Evolutionary conservation across 225 moss, liverwort and hornwort species (phyloP).

Genomic region (Marchantia polymorpha): DNA sequence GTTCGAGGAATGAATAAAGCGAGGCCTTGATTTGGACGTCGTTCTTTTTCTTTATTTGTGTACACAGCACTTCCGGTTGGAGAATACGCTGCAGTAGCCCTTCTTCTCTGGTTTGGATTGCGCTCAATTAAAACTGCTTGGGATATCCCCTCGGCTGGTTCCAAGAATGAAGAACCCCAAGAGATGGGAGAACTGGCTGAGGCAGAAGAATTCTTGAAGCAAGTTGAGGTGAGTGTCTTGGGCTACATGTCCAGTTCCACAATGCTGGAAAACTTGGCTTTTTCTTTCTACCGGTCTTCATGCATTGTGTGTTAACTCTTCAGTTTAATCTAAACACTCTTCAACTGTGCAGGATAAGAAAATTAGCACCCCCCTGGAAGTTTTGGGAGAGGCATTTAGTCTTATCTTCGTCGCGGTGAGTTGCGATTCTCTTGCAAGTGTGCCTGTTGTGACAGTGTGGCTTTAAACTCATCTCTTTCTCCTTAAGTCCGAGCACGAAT

Average conservation of each 20-base stretch:
- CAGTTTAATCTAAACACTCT: neutral
- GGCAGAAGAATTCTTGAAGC: conserved; percentile 79
- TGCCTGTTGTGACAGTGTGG: neutral
- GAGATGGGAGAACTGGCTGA: conserved; percentile 82
- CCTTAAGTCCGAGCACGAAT: too few species aligned
- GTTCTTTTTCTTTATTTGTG: neutral
- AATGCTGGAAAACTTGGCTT: neutral
- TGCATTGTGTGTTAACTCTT: too few species aligned
- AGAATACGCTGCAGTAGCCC: conserved; percentile 90
- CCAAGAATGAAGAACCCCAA: conserved; percentile 24
- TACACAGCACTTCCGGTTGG: conserved; percentile 74
- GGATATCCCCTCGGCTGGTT: conserved; percentile 60
- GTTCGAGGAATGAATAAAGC: neutral
- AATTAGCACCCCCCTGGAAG: conserved; percentile 54
- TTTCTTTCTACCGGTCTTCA: too few species aligned
- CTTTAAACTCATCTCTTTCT: neutral
- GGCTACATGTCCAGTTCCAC: neutral
- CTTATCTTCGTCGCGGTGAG: conserved; percentile 85
- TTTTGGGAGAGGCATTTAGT: conserved; percentile 71
- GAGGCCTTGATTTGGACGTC: neutral
- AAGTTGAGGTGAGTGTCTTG: conserved; percentile 48
- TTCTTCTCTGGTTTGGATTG: conserved; percentile 91
- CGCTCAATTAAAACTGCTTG: conserved; percentile 86
- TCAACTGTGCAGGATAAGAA: conserved; percentile 54
- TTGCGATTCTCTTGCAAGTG: neutral